These are phyloP conservation scores for Colletotrichum sp. DNA, from an alignment of 2,329 filamentous ascomycete genomes.

Conservation along the genomic window DNA sequence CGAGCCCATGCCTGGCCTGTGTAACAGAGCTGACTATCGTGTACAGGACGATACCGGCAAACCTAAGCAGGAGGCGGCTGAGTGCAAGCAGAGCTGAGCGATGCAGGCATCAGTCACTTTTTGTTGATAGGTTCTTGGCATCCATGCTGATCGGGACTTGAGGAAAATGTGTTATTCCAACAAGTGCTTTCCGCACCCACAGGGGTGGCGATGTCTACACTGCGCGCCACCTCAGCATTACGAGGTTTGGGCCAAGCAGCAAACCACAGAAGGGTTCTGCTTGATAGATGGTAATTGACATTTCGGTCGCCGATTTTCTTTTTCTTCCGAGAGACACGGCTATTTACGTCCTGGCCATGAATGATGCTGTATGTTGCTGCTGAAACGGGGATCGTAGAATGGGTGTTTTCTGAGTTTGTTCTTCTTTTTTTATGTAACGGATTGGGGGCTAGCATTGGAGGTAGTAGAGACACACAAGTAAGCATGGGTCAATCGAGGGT, in stretches of 20 bases:
- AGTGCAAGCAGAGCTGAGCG: slow-evolving; percentile 92
- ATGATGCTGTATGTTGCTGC: slow-evolving; percentile 16
- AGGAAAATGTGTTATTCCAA: not conserved
- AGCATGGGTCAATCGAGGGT: not conserved
- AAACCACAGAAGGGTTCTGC: not conserved
- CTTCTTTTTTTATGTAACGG: not conserved
- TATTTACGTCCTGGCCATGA: slow-evolving; percentile 12
- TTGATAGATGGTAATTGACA: slow-evolving; percentile 23
- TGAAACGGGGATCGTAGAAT: slow-evolving; percentile 10
- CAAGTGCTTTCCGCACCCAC: not conserved
- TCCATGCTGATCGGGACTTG: not conserved
- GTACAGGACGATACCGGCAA: slow-evolving; percentile 81
- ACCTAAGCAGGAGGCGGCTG: slow-evolving; percentile 91
- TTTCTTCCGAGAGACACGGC: slow-evolving; percentile 1
- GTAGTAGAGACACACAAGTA: slow-evolving; percentile 7
- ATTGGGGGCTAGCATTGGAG: not conserved
- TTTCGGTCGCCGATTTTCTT: not conserved
- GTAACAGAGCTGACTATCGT: slow-evolving; percentile 15
- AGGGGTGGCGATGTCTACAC: not conserved
- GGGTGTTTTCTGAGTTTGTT: not conserved
- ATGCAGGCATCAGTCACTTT: slow-evolving; percentile 39
- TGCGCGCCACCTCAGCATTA: not conserved
- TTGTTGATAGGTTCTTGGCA: slow-evolving; percentile 7
- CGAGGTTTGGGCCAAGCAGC: not conserved
- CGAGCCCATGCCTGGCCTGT: not conserved